Base-by-base conservation (phyloP, 202 grass and related monocot genomes). In the Panicum hallii region DNA sequence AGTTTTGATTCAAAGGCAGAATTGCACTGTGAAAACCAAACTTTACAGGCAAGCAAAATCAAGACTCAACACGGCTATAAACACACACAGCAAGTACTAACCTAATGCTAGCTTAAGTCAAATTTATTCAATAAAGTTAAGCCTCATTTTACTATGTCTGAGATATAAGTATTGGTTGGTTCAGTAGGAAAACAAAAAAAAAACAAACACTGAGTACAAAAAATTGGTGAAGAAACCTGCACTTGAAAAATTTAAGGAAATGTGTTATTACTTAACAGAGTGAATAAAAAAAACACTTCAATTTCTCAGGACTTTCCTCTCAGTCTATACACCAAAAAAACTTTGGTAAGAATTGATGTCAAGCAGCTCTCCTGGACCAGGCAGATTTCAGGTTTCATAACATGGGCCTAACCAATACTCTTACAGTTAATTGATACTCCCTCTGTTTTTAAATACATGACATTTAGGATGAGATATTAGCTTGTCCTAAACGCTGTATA, bases 31-130 rank as follows among this genome's bases (percentile, higher is more conserved):
- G 34, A 60, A 80, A 70, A 46, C 72, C 28, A 77, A 65, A 76
- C 81, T 80, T 87, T 41, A 32, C 42, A 81, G 71, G 65, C 64
- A 87, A 88, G 77, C 70, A 88, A 86, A 60, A 50, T 44, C 5
- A 77, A 71, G 56, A 76, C 79, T 61, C 14, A 67, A 78, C 45
- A 72, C 14, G 69, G 62, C 32, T 28, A 80, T 68, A 75, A 82
- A 52, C 50, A 63, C 11, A 5, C 70, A 52, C 44, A 53, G 30
- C 34, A 85, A 19, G 63, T 85, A 81, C 12, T 63, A 89, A 43
- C 30, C 64, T 41, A 11, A 55, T 81, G 42, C 15, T 66, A 50
- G 10, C 66, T 67, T 19, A 70, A 76, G 26, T 76, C 43, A 62
- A 78, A 86, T 3, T 67, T 53, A 73, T 53, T 79, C 16, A 56